Evolutionary conservation across 2,329 filamentous ascomycete genomes (phyloP), one percentile per base, ranked within the genome.

Genomic region (Aplosporella prunicola): DNA sequence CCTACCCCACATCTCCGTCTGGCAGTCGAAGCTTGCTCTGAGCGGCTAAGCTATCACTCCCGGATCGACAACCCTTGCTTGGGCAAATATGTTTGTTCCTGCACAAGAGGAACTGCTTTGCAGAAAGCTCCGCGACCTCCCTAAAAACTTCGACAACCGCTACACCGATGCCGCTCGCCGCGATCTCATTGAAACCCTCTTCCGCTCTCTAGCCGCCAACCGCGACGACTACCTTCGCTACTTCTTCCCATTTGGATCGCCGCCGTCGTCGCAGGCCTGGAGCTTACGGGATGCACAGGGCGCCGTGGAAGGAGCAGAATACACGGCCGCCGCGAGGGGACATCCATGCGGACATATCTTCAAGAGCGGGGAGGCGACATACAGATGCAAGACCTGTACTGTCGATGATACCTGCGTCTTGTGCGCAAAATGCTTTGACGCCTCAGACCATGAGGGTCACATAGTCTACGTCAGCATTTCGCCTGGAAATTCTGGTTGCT

Each of bases 301-400:
- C 13, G 85, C 85, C n/a, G 72, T 86, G 41, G 87, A 94, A 53
- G 89, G 91, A 9, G 86, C 89, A 20, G 93, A 98, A 59, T 98
- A 96, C 57, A 91, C 86, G 14, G 82, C 89, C 48, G 82, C 83
- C 5, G 91, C 91, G 10, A 78, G 86, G 48, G 91, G 93, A 39
- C 93, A 93, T 61, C 80, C 87, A 31, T 98, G 91, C 58, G 93
- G 91, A 4, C 93, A 98, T 66, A 96, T 98, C 45, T 94, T 98
- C 71, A 89, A 89, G 62, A 73, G 76, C 10, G 91, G 89, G 34
- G 91, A 98, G 66, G 88, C 87, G 40, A 89, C 86, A 42, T 98
- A 96, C 59, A 75, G 82, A 51, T 98, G 91, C 69, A 82, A 87
- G 56, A 96, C 89, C 8, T 98, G 91, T 61, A 86, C 86, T 32